Evolutionary conservation across 768 basidiomycete genomes (phyloP).

Genomic region (Leccinum rimulosum): DNA sequence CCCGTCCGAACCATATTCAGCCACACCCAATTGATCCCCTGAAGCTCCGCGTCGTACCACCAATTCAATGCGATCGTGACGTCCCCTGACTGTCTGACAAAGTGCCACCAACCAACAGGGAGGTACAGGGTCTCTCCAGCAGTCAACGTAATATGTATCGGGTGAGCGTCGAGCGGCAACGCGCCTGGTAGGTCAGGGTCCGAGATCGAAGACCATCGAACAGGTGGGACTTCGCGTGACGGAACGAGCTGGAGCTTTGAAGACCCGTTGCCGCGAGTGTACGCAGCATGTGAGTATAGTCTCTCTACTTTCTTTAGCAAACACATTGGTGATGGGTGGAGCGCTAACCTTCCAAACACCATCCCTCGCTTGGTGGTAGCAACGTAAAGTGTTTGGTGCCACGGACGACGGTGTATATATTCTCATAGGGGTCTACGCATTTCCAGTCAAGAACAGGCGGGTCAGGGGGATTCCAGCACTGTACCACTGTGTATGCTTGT

Average conservation of each 20-base stretch:
- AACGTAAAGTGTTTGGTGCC: conserved; percentile 86
- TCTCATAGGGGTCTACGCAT: conserved; percentile 81
- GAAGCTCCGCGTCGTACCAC: conserved; percentile 85
- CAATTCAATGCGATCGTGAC: conserved; percentile 76
- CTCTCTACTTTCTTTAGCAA: conserved; percentile 42
- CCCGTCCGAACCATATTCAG: conserved; percentile 57
- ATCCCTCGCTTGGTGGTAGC: conserved; percentile 86
- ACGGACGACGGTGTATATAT: conserved; percentile 84
- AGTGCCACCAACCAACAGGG: conserved; percentile 94
- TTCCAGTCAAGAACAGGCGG: neutral
- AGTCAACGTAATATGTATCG: conserved; percentile 61
- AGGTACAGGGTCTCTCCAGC: conserved; percentile 84
- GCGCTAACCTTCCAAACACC: conserved; percentile 71
- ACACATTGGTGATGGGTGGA: neutral
- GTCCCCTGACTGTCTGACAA: conserved; percentile 69
- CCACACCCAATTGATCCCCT: conserved; percentile 69
- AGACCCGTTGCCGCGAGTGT: conserved; percentile 38
- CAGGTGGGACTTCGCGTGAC: conserved; percentile 35
- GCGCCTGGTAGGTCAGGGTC: conserved; percentile 51
- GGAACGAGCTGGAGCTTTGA: conserved; percentile 31
- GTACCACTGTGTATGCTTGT: conserved; percentile 88
- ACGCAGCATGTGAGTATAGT: conserved; percentile 65
- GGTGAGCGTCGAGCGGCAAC: conserved; percentile 53
- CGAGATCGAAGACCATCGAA: conserved; percentile 82
- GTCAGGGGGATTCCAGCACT: conserved; percentile 10